These are phyloP conservation scores for Avena insularis DNA, from an alignment of 176 grass and related monocot species.

Conservation along the genomic window DNA sequence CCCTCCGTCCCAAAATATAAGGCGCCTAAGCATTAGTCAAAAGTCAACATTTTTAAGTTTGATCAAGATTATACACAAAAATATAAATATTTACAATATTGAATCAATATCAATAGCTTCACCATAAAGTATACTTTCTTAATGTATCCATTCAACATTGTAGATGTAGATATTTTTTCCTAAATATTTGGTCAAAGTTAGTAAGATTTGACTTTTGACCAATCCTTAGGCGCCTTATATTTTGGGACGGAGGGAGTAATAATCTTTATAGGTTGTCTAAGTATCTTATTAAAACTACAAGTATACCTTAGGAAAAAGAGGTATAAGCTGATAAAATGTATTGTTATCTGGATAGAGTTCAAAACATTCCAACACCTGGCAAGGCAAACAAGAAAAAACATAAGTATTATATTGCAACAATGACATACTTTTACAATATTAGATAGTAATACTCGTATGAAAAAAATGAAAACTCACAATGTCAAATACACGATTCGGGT, in stretches of 20 bases:
- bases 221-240: too few relatives aligned
- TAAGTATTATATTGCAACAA: constrained; percentile 23
- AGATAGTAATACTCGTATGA: constrained; percentile 8
- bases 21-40: too few relatives aligned
- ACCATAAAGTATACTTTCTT: too few relatives aligned
- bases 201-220: too few relatives aligned
- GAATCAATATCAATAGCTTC: too few relatives aligned
- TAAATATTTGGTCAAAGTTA: too few relatives aligned
- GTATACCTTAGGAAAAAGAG: constrained; percentile 98
- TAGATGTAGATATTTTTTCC: too few relatives aligned
- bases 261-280: constrained; percentile 17
- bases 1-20: too few relatives aligned
- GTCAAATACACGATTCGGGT: constrained; percentile 97
- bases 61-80: too few relatives aligned
- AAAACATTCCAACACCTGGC: constrained; percentile 91
- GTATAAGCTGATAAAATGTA: constrained; percentile 89
- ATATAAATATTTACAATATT: too few relatives aligned
- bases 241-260: background rate
- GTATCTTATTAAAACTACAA: constrained; percentile 30
- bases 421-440: constrained; percentile 12
- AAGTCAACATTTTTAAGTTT: too few relatives aligned
- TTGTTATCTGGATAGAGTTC: constrained; percentile 89
- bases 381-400: constrained; percentile 44
- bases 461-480: constrained; percentile 81
- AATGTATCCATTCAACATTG: too few relatives aligned